These are phyloP conservation scores for Aspergillus sp. DNA, from an alignment of 2,329 filamentous ascomycete genomes.

Conservation along the genomic window DNA sequence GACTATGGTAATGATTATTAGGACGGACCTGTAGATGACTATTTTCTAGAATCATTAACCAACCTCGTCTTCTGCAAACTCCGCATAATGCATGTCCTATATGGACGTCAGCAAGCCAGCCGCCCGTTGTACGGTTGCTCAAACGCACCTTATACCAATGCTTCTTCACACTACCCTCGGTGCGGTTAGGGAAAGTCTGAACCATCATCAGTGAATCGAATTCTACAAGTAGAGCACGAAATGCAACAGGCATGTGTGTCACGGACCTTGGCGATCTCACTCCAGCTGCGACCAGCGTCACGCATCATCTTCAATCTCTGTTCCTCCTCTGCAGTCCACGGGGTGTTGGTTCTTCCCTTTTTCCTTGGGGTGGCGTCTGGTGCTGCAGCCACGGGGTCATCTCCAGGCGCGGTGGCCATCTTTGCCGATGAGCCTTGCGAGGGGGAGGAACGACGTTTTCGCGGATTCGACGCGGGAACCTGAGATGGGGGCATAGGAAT, in stretches of 20 bases:
- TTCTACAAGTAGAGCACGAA: neutral
- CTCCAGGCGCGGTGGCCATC: conserved; percentile 34
- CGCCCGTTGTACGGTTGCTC: neutral
- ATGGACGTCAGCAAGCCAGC: conserved; percentile 20
- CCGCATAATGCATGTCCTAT: conserved; percentile 98
- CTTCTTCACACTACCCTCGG: conserved; percentile 98
- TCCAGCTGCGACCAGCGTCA: conserved; percentile 91
- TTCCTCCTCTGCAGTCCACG: conserved; percentile 95
- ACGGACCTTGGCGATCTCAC: conserved; percentile 91
- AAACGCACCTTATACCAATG: conserved; percentile 91
- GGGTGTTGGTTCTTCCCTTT: conserved; percentile 97
- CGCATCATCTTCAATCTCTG: conserved; percentile 90
- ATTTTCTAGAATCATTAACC: neutral
- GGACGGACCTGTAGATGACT: neutral
- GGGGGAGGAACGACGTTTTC: conserved; percentile 46
- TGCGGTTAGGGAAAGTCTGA: conserved; percentile 86
- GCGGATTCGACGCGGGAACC: conserved; percentile 38
- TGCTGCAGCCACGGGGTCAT: conserved; percentile 23
- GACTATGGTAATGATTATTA: conserved; percentile 28
- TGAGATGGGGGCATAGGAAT: conserved; percentile 42
- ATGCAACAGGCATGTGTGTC: neutral
- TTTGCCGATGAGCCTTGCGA: conserved; percentile 36
- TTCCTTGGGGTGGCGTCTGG: conserved; percentile 54
- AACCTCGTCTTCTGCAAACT: conserved; percentile 97
- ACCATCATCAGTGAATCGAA: neutral